Evolutionary conservation across 805 yeast species (phyloP).

Genomic region (Candida morakotiae): DNA sequence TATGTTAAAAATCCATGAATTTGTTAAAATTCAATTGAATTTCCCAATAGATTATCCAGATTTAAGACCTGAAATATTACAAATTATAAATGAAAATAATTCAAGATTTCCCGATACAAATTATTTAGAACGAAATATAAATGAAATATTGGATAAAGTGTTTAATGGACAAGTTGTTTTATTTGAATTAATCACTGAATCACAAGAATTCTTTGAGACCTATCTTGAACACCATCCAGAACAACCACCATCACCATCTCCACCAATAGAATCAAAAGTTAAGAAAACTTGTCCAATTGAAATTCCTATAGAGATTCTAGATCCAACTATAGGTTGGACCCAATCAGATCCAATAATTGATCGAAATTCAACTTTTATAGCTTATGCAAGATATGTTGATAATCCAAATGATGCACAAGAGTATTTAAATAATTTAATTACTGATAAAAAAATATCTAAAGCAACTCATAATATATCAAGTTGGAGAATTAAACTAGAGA

Average conservation of each 20-base stretch:
- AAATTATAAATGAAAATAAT: slow-evolving; percentile 39
- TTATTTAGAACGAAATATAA: slow-evolving; percentile 45
- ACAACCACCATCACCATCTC: slow-evolving; percentile 26
- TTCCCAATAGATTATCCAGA: slow-evolving; percentile 73
- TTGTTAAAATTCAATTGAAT: slow-evolving; percentile 58
- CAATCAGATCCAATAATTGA: slow-evolving; percentile 76
- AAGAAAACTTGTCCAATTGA: background rate
- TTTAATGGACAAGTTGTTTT: slow-evolving; percentile 70
- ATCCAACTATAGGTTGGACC: slow-evolving; percentile 70
- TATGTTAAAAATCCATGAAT: slow-evolving; percentile 51
- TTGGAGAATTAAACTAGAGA: slow-evolving; percentile 64
- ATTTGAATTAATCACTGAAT: slow-evolving; percentile 71
- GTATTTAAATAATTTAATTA: slow-evolving; percentile 47
- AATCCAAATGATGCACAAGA: slow-evolving; percentile 65
- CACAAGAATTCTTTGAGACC: slow-evolving; percentile 44
- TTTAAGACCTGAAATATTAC: slow-evolving; percentile 59
- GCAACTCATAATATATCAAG: slow-evolving; percentile 84
- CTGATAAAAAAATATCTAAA: slow-evolving; percentile 62
- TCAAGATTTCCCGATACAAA: slow-evolving; percentile 35
- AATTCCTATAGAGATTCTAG: slow-evolving; percentile 12
- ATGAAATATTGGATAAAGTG: slow-evolving; percentile 48
- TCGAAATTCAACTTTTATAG: slow-evolving; percentile 82
- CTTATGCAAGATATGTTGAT: slow-evolving; percentile 59
- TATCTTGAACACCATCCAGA: slow-evolving; percentile 17
- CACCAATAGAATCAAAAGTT: slow-evolving; percentile 25